Conservation (phyloP, 208 protist species). For the Leptomonas pyrrhocoris region DNA sequence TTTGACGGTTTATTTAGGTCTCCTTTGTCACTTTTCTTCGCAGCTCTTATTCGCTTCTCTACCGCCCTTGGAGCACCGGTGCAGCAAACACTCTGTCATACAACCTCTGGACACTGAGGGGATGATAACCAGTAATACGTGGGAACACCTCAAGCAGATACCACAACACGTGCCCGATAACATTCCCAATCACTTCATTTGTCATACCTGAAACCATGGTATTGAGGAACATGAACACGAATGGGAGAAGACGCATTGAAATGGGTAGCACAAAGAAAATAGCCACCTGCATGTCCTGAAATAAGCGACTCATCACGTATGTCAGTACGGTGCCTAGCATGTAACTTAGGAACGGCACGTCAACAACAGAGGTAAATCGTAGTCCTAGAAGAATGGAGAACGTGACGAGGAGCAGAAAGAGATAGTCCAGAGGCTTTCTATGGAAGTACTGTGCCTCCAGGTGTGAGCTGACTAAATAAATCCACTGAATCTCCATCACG, state of each 20-base stretch:
- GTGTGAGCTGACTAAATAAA: slow-evolving; percentile 61
- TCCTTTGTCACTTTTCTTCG: slow-evolving; percentile 12
- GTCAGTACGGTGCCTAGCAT: slow-evolving; percentile 60
- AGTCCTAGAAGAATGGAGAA: slow-evolving; percentile 52
- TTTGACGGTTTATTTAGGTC: background rate
- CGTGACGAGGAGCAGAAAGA: slow-evolving; percentile 59
- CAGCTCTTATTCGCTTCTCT: background rate
- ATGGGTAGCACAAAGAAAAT: slow-evolving; percentile 62
- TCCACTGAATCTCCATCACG: slow-evolving; percentile 68
- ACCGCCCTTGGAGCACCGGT: slow-evolving; percentile 3
- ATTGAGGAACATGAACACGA: slow-evolving; percentile 55
- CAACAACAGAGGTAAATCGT: slow-evolving; percentile 45
- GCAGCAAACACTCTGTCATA: slow-evolving; percentile 32
- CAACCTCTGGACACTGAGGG: slow-evolving; percentile 52
- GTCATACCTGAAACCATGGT: slow-evolving; percentile 31
- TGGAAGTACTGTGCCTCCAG: slow-evolving; percentile 77
- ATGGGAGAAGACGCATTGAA: slow-evolving; percentile 56
- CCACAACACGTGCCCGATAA: slow-evolving; percentile 80
- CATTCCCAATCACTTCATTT: slow-evolving; percentile 47
- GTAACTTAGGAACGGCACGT: slow-evolving; percentile 59
- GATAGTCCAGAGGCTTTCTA: slow-evolving; percentile 63
- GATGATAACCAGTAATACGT: slow-evolving; percentile 72
- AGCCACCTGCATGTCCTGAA: slow-evolving; percentile 57
- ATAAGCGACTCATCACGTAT: slow-evolving; percentile 75
- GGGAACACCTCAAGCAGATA: slow-evolving; percentile 88